Base-by-base conservation (phyloP, 148 eudicot genomes). In the Cornus suecica region DNA sequence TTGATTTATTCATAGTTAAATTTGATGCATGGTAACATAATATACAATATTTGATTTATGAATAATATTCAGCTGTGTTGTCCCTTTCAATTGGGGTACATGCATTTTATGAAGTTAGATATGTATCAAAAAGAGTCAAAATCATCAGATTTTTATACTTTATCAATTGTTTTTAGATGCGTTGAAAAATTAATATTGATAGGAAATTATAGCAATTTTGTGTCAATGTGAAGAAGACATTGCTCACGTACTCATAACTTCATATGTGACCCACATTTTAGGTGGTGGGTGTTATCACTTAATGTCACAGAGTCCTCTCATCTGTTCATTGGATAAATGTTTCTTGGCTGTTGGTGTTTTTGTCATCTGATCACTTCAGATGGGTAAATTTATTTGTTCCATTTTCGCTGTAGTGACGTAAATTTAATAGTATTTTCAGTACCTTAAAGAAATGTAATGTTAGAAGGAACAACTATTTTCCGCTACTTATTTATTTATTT, bases 41-140 rank as follows among this genome's bases (percentile, higher is more conserved):
- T n/a, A n/a, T n/a, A n/a, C n/a, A n/a, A n/a, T n/a, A n/a, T n/a
- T n/a, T n/a, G n/a, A n/a, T n/a, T n/a, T n/a, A n/a, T n/a, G n/a
- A n/a, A n/a, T n/a, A n/a, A n/a, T n/a, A n/a, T n/a, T 6, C 30
- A 30, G 48, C 72, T 83, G 70, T 26, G 24, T 3, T 28, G 82
- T 79, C 85, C 10, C 76, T 76, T 76, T 79, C 78, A 72, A 67
- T 8, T 56, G 18, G 22, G 24, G 62, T n/a, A 58, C 62, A n/a
- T 58, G 25, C 8, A 58, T 58, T 48, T 48, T 16, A 11, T 48
- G 15, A 48, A 48, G 20, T 18, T 18, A 1, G 2, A 4, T 48
- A 14, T 48, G 54, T 48, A 1, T 48, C 20, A 16, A 14, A 37
- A 48, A 4, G 20, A 11, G 54, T 48, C 54, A 7, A 11, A 13